Conservation (phyloP, 768 basidiomycete genomes). For the Mycena epipterygia region DNA sequence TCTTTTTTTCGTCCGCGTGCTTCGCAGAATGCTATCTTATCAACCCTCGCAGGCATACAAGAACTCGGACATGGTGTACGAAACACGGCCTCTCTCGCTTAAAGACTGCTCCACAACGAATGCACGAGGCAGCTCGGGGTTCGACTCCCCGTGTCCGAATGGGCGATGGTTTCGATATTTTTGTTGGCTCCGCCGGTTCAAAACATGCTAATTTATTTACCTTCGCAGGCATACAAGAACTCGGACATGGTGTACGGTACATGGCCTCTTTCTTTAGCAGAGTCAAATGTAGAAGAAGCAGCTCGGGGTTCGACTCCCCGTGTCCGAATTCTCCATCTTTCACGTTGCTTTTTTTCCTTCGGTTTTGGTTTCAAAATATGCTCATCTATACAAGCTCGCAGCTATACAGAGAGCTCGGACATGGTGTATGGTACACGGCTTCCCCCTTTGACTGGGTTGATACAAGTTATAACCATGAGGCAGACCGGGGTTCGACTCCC, state of each 20-base stretch:
- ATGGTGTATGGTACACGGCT: conserved; percentile 4
- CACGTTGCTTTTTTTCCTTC: too few species aligned
- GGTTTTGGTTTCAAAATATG: background rate
- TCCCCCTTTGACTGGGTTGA: background rate
- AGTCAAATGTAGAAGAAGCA: too few species aligned
- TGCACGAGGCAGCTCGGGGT: background rate
- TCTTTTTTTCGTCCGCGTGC: too few species aligned
- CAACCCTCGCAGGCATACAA: too few species aligned
- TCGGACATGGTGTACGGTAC: background rate
- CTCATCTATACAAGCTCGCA: background rate
- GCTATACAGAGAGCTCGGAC: background rate
- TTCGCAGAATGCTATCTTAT: too few species aligned
- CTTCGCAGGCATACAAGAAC: background rate
- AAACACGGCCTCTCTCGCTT: background rate
- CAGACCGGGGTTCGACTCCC: conserved; percentile 3
- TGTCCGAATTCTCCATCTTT: too few species aligned
- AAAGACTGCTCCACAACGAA: too few species aligned
- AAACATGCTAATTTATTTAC: background rate
- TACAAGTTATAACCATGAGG: background rate
- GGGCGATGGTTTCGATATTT: background rate
- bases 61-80: background rate
- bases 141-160: conserved; percentile 12
- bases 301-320: too few species aligned
- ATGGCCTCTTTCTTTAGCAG: background rate
- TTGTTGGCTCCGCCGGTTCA: background rate